These are phyloP conservation scores for Solanum gracilifrons DNA, from an alignment of 257 asterid genomes.

Conservation along the genomic window DNA sequence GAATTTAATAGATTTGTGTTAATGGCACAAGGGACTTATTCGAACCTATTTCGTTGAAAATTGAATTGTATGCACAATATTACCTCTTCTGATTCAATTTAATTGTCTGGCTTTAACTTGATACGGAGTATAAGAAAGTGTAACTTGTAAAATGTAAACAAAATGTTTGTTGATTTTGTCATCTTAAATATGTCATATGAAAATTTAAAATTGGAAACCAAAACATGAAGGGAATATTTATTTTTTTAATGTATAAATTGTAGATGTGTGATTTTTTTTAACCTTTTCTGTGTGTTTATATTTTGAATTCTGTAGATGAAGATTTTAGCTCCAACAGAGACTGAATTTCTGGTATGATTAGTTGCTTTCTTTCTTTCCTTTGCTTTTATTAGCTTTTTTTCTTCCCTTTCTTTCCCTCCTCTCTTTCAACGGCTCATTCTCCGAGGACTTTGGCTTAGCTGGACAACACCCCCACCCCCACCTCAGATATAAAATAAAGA, in stretches of 20 bases:
- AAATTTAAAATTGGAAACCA: background rate
- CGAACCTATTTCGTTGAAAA: background rate
- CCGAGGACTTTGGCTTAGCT: slow-evolving; percentile 18
- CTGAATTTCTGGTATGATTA: slow-evolving; percentile 19
- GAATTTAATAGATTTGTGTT: background rate
- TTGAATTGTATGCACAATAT: background rate
- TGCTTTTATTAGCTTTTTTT: background rate
- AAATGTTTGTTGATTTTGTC: background rate
- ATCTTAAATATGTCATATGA: background rate
- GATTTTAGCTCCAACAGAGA: background rate
- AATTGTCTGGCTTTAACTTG: background rate
- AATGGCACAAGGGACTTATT: background rate
- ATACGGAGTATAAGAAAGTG: background rate
- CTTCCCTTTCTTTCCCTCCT: background rate
- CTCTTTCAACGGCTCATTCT: slow-evolving; percentile 32
- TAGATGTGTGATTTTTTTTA: background rate
- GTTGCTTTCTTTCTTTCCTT: slow-evolving; percentile 45
- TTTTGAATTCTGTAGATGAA: background rate
- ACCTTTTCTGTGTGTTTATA: background rate
- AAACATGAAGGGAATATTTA: background rate
- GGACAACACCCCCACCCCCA: background rate
- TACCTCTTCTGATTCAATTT: background rate
- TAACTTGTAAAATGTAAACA: background rate
- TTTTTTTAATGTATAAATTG: background rate
- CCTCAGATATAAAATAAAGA: background rate